Evolutionary conservation across 495 filamentous ascomycete genomes (phyloP), one percentile per base, ranked within the genome.

Genomic region (Lindgomyces ingoldianus): DNA sequence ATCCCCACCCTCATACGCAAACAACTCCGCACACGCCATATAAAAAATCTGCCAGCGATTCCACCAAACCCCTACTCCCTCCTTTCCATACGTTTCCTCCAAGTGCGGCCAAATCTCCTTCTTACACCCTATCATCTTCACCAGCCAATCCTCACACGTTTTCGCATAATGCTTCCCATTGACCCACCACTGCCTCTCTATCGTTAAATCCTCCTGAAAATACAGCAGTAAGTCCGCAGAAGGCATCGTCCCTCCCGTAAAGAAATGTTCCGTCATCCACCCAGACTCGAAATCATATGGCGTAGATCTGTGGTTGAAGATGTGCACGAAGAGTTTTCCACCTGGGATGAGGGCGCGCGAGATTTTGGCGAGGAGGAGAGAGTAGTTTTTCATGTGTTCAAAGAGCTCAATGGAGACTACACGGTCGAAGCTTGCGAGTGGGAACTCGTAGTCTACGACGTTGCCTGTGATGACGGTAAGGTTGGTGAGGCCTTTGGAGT

Each of bases 311-410:
- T 89, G 86, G 39, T 72, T 74, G 73, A 89, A 88, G 48, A 85
- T 79, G 66, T 89, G 86, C 45, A 87, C 83, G 68, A 88, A 87
- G 21, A 87, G 71, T 75, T 86, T 85, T 9, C 86, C 86, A 6
- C 75, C 77, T 3, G 83, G 80, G 67, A 80, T 83, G 57, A 88
- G 71, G 10, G 83, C 77, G 30, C 80, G 74, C 10, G 78, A 55
- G 45, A 87, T 68, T 68, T 88, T 88, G 12, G 78, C 80, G 78
- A 88, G 80, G 33, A 89, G 80, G 9, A 82, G 73, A 60, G 85
- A 79, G 75, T 88, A 88, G 65, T 88, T 89, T 70, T 89, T 89
- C 85, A 89, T 88, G 71, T 89, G 86, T 70, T 89, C 86, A 68
- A 89, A 87, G 22, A 89, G 77, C 75, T 88, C 85, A 60, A 89